A percentile compares a stretch with the other conserved stretches of the same genome.
Evolutionary conservation across 2,329 filamentous ascomycete genomes (phyloP).

Genomic region (Tolypocladium endophyticum): DNA sequence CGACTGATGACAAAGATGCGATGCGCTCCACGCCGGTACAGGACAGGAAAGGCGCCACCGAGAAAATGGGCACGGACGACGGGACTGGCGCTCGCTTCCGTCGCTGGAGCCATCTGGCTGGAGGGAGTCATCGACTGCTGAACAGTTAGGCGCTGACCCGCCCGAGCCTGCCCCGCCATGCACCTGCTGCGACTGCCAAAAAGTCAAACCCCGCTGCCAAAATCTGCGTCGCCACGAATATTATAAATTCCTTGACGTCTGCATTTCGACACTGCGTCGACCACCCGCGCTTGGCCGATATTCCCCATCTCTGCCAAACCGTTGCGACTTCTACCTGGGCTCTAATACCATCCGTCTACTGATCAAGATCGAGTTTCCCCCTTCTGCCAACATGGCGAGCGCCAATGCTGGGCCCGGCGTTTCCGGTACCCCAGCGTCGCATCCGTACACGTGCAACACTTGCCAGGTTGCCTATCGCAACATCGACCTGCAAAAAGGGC

Average conservation of each 20-base stretch:
- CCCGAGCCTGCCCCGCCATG: neutral
- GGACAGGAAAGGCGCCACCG: neutral
- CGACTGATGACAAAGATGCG: neutral
- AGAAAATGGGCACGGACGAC: neutral
- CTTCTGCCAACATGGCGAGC: slow-evolving; percentile 32
- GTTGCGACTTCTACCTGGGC: neutral
- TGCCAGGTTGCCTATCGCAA: slow-evolving; percentile 95
- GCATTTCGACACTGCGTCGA: neutral
- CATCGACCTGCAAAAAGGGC: slow-evolving; percentile 82
- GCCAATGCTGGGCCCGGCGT: slow-evolving; percentile 18
- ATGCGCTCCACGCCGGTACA: neutral
- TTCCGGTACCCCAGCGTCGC: slow-evolving; percentile 37
- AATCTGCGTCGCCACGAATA: slow-evolving; percentile 12
- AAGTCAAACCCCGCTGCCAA: slow-evolving; percentile 12
- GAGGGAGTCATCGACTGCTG: neutral
- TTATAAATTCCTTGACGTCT: slow-evolving; percentile 9
- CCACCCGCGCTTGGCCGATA: neutral
- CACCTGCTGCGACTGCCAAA: neutral
- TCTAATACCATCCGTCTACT: neutral
- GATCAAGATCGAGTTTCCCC: neutral
- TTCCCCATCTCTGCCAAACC: neutral
- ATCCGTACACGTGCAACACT: slow-evolving; percentile 97
- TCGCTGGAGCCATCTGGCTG: neutral
- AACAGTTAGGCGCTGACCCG: neutral
- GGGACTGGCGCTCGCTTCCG: neutral